Evolutionary conservation across 2,329 filamentous ascomycete genomes (phyloP).

Genomic region (Dryadomyces quercivorus): DNA sequence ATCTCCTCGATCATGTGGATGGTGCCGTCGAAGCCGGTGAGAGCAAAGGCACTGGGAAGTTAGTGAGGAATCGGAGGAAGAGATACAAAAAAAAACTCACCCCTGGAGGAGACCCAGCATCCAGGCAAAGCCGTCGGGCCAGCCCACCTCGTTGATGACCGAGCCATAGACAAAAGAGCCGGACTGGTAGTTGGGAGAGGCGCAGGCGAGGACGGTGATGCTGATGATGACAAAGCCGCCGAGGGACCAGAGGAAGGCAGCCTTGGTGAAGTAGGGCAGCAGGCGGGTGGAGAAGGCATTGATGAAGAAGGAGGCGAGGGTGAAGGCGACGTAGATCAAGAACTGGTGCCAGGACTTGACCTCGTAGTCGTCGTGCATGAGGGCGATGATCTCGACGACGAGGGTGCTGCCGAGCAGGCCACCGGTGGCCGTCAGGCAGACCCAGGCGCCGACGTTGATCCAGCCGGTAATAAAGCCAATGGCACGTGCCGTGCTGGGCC

Average conservation of each 20-base stretch:
- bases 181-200: constrained; percentile 51
- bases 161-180: constrained; percentile 53
- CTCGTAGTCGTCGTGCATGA: constrained; percentile 46
- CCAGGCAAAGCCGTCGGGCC: constrained; percentile 55
- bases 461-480: constrained; percentile 62
- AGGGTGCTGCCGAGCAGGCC: constrained; percentile 56
- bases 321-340: constrained; percentile 57
- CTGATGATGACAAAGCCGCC: constrained; percentile 57
- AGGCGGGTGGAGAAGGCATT: constrained; percentile 52
- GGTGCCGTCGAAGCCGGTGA: constrained; percentile 41
- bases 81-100: neutral
- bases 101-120: constrained; percentile 41
- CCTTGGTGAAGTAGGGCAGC: constrained; percentile 54
- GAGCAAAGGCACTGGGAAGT: constrained; percentile 23
- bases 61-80: neutral
- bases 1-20: constrained; percentile 48
- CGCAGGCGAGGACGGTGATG: constrained; percentile 55
- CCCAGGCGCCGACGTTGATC: constrained; percentile 64
- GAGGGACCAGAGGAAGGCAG: constrained; percentile 60
- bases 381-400: constrained; percentile 50
- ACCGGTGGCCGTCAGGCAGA: constrained; percentile 55
- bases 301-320: constrained; percentile 45
- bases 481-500: constrained; percentile 45
- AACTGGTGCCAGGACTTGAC: constrained; percentile 59
- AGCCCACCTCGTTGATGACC: constrained; percentile 57